Evolutionary conservation across 176 grass and related monocot species (phyloP), one percentile per base, ranked within the genome.

Genomic region (Phoenix dactylifera): DNA sequence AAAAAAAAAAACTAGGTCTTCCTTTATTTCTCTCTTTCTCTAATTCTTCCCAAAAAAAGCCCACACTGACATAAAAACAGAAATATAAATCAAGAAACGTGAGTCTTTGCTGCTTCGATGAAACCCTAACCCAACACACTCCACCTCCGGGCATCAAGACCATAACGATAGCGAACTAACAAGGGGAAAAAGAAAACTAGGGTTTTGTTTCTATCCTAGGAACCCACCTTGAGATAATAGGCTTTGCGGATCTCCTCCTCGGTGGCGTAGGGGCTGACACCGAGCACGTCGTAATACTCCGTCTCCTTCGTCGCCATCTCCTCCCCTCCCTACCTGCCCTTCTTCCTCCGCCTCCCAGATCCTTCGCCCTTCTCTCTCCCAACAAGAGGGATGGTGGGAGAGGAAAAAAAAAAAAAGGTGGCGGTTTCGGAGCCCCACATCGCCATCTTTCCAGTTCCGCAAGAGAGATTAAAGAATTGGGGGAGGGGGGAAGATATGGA

Each of bases 221-320:
- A 19, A 29, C 15, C 44, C 57, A 86, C 93, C 93, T 92, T 98
- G 51, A 89, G 60, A 73, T 98, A 98, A 73, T 98, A 98, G 1
- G 93, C 93, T 69, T 86, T 92, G 75, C 93, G 85, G 79, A 98
- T 92, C 78, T 98, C 88, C 50, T 98, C 87, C 58, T 92, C 84
- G 23, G 93, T 79, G 53, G 93, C 79, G 15, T 73, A 62, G 49
- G 87, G 82, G 26, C 72, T 17, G 72, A 98, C 78, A 63, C 88
- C 87, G 32, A 98, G 85, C 22, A 83, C 69, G 70, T 98, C 87
- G 76, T 98, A 98, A 73, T 92, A 98, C 84, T 98, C 93, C 7
- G 84, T 92, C 72, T 98, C 93, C 79, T 92, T 92, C 22, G 81
- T 76, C 93, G 51, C 61, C 52, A 17, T 69, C 25, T 28, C 77